Evolutionary conservation across 2,329 filamentous ascomycete genomes (phyloP).

Genomic region (Phaeosphaeria sp.): DNA sequence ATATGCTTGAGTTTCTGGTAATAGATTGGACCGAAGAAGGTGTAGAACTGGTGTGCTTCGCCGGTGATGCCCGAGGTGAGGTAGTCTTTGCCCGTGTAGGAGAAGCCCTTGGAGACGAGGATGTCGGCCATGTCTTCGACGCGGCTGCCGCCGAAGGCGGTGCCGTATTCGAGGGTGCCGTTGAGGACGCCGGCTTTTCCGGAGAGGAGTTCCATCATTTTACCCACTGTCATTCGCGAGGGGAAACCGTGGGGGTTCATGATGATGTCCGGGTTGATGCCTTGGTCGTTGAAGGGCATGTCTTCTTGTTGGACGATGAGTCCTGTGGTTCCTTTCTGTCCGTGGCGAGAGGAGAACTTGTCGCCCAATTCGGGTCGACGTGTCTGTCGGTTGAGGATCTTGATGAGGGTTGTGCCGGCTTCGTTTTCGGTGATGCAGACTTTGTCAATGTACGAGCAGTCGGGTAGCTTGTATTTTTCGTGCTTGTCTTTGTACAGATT

Average conservation of each 20-base stretch:
- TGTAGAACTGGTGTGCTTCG: constrained; percentile 90
- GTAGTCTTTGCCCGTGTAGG: constrained; percentile 96
- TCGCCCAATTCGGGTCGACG: constrained; percentile 93
- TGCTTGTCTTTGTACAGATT: constrained; percentile 71
- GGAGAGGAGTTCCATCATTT: constrained; percentile 92
- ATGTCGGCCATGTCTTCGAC: constrained; percentile 89
- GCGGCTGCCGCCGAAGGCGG: constrained; percentile 80
- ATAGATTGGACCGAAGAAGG: constrained; percentile 98
- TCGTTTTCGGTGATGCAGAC: constrained; percentile 93
- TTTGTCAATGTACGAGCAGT: constrained; percentile 92
- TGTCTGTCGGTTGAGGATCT: constrained; percentile 95
- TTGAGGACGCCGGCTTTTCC: constrained; percentile 91
- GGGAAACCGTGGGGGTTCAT: constrained; percentile 99
- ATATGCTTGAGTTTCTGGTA: constrained; percentile 99
- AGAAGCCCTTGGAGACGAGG: constrained; percentile 88
- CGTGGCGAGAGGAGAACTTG: constrained; percentile 98
- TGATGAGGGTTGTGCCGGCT: constrained; percentile 82
- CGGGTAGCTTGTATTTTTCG: constrained; percentile 81
- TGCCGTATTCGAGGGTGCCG: constrained; percentile 89
- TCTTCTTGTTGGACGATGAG: constrained; percentile 97
- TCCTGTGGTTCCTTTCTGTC: constrained; percentile 96
- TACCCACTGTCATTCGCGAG: constrained; percentile 98
- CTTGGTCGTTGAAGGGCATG: constrained; percentile 91
- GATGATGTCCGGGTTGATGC: constrained; percentile 96
- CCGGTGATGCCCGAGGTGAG: constrained; percentile 95